A percentile compares a stretch with the other conserved stretches of the same genome.
Evolutionary conservation across 2,329 filamentous ascomycete genomes (phyloP).

Genomic region (Aureobasidium pullulans): DNA sequence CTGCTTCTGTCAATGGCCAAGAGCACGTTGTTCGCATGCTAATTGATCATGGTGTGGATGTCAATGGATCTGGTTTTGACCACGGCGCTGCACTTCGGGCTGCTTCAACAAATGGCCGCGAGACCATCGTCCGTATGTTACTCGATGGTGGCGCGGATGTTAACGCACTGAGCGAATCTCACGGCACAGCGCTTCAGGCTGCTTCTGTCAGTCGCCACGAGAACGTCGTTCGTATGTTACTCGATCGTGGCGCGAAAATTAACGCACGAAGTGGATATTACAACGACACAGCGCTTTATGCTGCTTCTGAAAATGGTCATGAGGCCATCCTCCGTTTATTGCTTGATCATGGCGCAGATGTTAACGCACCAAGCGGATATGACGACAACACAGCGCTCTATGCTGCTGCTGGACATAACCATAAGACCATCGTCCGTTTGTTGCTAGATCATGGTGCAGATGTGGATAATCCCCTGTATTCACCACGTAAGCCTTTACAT

Average conservation of each 20-base stretch:
- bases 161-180: not conserved
- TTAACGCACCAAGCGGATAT: too few relatives aligned
- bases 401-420: too few relatives aligned
- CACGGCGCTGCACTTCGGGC: not conserved
- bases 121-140: not conserved
- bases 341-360: not conserved
- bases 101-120: not conserved
- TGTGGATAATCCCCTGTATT: not conserved
- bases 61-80: not conserved
- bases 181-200: too few relatives aligned
- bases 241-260: too few relatives aligned
- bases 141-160: not conserved
- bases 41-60: not conserved
- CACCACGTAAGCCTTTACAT: not conserved
- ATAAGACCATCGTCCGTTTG: not conserved
- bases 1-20: not conserved
- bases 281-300: too few relatives aligned
- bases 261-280: too few relatives aligned
- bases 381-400: too few relatives aligned
- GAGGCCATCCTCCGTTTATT: not conserved
- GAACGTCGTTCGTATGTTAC: not conserved
- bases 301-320: not conserved
- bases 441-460: not conserved
- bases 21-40: not conserved
- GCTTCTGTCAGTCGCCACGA: not conserved